Base-by-base conservation (phyloP, 306 rosid species). In the Casuarina equisetifolia region DNA sequence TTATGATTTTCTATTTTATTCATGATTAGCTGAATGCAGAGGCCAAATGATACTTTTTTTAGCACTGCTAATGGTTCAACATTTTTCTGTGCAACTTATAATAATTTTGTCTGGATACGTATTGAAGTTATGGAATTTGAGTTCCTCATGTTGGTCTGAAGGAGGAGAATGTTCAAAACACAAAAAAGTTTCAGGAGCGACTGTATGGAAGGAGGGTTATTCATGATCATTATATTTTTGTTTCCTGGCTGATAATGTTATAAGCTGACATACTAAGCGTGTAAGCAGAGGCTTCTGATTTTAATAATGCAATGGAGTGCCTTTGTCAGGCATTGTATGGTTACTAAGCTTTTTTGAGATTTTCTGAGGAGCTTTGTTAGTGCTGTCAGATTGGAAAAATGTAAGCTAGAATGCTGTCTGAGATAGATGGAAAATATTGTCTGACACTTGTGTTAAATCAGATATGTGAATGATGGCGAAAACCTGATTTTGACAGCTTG, bases 301-400 rank as follows among this genome's bases (percentile, higher is more conserved):
- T 20, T 20, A 57, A 19, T 57, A 6, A 7, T 19, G 36, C 20
- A 7, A 20, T 2, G 63, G 2, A 36, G 3, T 57, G 19, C 63
- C 38, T 6, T 20, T 19, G 13, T 57, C 19, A 57, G 2, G 10
- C 69, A 12, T 63, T 63, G 7, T 58, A 25, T 16, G 25, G 64
- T 9, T 2, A 39, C 69, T 38, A 38, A 63, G 7, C 69, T 13
- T 38, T 10, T 48, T 38, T 63, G 69, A 15, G n/a, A 63, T 36
- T 38, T 39, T 63, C 44, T 63, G 69, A 20, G 69, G 46, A 63
- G 43, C 69, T 63, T 63, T 63, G 38, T 63, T 40, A 63, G 69
- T 36, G 19, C 69, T 12, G 2, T 63, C 45, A 63, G 69, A 63
- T 38, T 38, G 69, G 38, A 58, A 20, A 15, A 15, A 38, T 62